phyloP scores from a whole-genome alignment of 2,329 filamentous ascomycete genomes.

The Aspergillus unguis region DNA sequence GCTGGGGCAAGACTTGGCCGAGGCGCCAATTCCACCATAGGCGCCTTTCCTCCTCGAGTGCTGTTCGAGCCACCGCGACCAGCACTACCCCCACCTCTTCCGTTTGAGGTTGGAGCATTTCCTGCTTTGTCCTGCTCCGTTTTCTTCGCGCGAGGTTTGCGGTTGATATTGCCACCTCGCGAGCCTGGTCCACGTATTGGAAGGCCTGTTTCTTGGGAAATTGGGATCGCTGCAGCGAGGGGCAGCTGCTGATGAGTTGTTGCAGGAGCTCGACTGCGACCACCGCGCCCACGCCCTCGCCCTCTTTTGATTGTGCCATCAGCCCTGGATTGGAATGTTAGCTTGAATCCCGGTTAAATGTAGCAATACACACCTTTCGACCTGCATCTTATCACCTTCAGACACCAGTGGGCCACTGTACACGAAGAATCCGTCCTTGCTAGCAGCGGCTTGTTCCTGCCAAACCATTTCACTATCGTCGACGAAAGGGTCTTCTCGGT shows the following conservation, averaged over 20 bases:
- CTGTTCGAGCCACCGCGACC: constrained; percentile 27
- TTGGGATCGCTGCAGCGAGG: constrained; percentile 75
- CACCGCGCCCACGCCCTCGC: constrained; percentile 54
- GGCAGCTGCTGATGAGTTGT: constrained; percentile 71
- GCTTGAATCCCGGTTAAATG: constrained; percentile 8
- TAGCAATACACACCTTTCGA: constrained; percentile 54
- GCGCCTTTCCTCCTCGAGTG: constrained; percentile 27
- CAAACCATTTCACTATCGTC: constrained; percentile 93
- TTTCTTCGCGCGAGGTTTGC: constrained; percentile 81
- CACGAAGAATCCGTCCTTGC: constrained; percentile 95
- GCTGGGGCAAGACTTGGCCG: constrained; percentile 25
- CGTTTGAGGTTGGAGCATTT: constrained; percentile 30
- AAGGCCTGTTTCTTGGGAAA: constrained; percentile 84
- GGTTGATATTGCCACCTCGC: constrained; percentile 67
- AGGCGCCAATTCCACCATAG: constrained; percentile 31
- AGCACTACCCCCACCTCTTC: constrained; percentile 27
- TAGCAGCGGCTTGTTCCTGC: constrained; percentile 92
- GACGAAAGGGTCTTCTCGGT: constrained; percentile 66
- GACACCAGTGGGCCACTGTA: constrained; percentile 89
- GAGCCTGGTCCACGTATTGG: constrained; percentile 68
- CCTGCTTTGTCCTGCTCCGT: constrained; percentile 79
- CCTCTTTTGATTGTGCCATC: constrained; percentile 68
- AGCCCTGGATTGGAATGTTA: constrained; percentile 49
- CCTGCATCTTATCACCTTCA: constrained; percentile 72
- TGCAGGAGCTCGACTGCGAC: constrained; percentile 54